Percentiles rank a stretch among this genome's conserved stretches.
phyloP scores from a whole-genome alignment of 805 yeast genomes.

The Kodamaea kakaduensis region DNA sequence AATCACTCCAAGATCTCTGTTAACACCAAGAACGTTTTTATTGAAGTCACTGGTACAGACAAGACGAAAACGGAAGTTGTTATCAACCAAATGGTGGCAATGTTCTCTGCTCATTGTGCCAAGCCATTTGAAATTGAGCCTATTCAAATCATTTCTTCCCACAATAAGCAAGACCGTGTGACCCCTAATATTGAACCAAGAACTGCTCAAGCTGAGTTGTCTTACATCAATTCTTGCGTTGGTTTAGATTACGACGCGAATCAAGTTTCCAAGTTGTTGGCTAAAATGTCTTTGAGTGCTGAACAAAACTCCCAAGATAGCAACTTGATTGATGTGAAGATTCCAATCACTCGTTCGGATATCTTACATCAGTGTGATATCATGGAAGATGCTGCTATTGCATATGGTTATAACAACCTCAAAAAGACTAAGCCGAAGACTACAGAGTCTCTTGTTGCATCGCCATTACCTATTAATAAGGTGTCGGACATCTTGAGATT shows the following conservation, averaged over 20 bases:
- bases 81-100: conserved; percentile 85
- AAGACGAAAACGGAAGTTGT: conserved; percentile 92
- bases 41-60: conserved; percentile 94
- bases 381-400: conserved; percentile 97
- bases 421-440: conserved; percentile 74
- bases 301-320: conserved; percentile 43
- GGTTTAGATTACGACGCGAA: conserved; percentile 73
- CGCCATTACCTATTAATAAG: conserved; percentile 87
- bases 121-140: conserved; percentile 88
- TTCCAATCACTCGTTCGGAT: conserved; percentile 96
- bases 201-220: conserved; percentile 65
- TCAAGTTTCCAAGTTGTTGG: conserved; percentile 64
- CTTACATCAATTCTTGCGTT: conserved; percentile 86
- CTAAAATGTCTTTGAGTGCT: conserved; percentile 79
- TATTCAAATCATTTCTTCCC: conserved; percentile 76
- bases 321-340: conserved; percentile 56
- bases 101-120: conserved; percentile 87
- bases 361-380: conserved; percentile 95
- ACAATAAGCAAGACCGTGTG: conserved; percentile 69
- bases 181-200: conserved; percentile 73
- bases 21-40: conserved; percentile 81
- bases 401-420: conserved; percentile 89
- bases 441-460: conserved; percentile 67
- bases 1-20: conserved; percentile 83
- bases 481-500: conserved; percentile 84